A percentile compares a stretch with the other conserved stretches of the same genome.
Conservation (phyloP, 2,329 filamentous ascomycete species). For the Penicillium sp. region DNA sequence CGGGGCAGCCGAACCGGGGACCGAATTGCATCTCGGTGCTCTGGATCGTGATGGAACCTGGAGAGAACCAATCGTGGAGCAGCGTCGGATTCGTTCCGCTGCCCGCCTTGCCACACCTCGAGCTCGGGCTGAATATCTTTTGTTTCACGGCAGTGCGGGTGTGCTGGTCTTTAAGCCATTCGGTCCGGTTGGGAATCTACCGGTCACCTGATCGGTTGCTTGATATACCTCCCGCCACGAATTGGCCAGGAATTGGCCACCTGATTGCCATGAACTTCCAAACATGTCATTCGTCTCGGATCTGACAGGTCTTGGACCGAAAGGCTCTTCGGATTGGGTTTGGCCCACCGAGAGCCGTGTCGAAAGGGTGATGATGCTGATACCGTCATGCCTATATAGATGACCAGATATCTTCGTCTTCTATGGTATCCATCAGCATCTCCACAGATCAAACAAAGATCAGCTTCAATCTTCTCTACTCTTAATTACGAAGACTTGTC, state of each 20-base stretch:
- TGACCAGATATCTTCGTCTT: constrained; percentile 10
- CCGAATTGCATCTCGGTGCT: constrained; percentile 3
- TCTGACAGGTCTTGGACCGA: constrained; percentile 11
- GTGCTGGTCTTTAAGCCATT: constrained; percentile 21
- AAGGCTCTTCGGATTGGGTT: constrained; percentile 7
- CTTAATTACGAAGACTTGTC: constrained; percentile 1
- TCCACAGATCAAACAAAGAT: constrained; percentile 2
- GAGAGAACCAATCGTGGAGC: constrained; percentile 1
- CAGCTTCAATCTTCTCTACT: neutral
- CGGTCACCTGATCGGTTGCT: constrained; percentile 27
- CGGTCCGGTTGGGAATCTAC: constrained; percentile 17
- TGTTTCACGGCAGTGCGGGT: neutral
- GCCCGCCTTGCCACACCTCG: constrained; percentile 3
- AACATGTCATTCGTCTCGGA: constrained; percentile 15
- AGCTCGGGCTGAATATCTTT: neutral
- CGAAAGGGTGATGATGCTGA: constrained; percentile 3
- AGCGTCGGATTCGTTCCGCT: constrained; percentile 2
- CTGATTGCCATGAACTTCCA: constrained; percentile 12
- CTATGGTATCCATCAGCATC: constrained; percentile 12
- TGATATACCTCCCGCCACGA: constrained; percentile 18
- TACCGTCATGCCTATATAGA: constrained; percentile 23
- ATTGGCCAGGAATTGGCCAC: constrained; percentile 13
- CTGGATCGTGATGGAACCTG: constrained; percentile 1
- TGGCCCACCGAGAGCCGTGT: constrained; percentile 10
- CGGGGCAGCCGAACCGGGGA: constrained; percentile 12